These are phyloP conservation scores for Wallacemonas collosoma DNA, from an alignment of 208 protist species.

Conservation along the genomic window DNA sequence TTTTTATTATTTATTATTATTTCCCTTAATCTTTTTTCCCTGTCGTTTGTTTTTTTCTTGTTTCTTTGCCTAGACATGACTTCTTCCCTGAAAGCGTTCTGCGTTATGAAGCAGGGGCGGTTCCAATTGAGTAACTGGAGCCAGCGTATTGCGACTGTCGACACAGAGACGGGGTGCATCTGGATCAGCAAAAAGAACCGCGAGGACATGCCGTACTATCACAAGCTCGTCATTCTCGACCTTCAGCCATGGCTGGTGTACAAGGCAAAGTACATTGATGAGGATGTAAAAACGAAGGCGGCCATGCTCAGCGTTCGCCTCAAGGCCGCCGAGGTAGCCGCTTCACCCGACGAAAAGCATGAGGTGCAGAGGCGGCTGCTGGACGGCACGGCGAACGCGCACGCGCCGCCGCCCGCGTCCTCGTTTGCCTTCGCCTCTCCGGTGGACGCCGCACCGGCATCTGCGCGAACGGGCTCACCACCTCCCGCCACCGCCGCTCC, in stretches of 20 bases:
- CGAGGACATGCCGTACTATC: conserved; percentile 17
- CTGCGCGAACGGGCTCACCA: too few species aligned
- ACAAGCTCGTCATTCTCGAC: background rate
- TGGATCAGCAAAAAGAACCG: conserved; percentile 30
- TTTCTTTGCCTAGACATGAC: background rate
- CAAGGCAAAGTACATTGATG: conserved; percentile 10
- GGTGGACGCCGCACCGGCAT: too few species aligned
- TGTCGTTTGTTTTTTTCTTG: too few species aligned
- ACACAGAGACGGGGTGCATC: conserved; percentile 21
- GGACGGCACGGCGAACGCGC: background rate
- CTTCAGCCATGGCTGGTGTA: conserved; percentile 23
- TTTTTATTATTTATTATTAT: too few species aligned
- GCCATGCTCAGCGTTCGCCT: conserved; percentile 22
- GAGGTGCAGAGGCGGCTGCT: background rate
- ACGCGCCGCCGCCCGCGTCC: background rate
- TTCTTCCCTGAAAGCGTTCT: background rate
- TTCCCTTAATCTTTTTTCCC: too few species aligned
- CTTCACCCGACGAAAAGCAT: background rate
- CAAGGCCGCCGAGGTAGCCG: background rate
- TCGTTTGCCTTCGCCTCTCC: background rate
- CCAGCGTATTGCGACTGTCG: conserved; percentile 20
- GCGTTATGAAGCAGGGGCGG: conserved; percentile 16
- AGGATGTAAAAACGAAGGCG: conserved; percentile 12
- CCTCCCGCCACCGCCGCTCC: too few species aligned
- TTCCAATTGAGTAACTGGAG: conserved; percentile 17